A percentile compares a stretch with the other conserved stretches of the same genome.
These are phyloP conservation scores for Senna tora DNA, from an alignment of 306 rosid genomes.

Conservation along the genomic window DNA sequence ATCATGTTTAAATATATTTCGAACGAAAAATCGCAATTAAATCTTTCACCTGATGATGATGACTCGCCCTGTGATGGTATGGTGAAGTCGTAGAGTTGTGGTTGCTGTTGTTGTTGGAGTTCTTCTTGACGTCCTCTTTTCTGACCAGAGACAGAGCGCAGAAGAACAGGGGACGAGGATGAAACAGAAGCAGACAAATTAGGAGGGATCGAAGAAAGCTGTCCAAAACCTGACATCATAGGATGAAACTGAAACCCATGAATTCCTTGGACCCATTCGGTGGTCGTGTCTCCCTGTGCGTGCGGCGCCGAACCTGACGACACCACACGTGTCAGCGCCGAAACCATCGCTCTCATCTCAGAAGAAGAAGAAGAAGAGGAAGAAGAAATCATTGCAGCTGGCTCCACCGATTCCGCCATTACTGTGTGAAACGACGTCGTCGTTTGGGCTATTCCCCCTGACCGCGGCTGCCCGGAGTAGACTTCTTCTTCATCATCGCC, in stretches of 20 bases:
- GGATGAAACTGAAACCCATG: slow-evolving; percentile 40
- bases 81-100: slow-evolving; percentile 38
- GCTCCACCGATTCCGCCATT: slow-evolving; percentile 10
- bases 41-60: slow-evolving; percentile 52
- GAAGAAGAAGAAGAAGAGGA: slow-evolving; percentile 14
- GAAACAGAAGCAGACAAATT: slow-evolving; percentile 43
- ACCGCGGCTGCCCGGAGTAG: background rate
- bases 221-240: slow-evolving; percentile 41
- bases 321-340: slow-evolving; percentile 65
- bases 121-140: slow-evolving; percentile 71
- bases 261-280: slow-evolving; percentile 39
- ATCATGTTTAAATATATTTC: too few relatives aligned
- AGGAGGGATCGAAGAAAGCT: slow-evolving; percentile 39
- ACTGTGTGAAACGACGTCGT: slow-evolving; percentile 28
- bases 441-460: slow-evolving; percentile 10
- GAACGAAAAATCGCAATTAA: too few relatives aligned
- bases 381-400: slow-evolving; percentile 29
- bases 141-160: slow-evolving; percentile 53
- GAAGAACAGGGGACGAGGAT: slow-evolving; percentile 15
- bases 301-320: slow-evolving; percentile 80
- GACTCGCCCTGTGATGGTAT: slow-evolving; percentile 43
- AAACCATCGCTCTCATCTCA: slow-evolving; percentile 69
- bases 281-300: slow-evolving; percentile 41
- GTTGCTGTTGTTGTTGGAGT: slow-evolving; percentile 18
- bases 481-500: background rate